A percentile compares a stretch with the other conserved stretches of the same genome.
Evolutionary conservation across 345 rosid genomes (phyloP).

Genomic region (Sonneratia alba): DNA sequence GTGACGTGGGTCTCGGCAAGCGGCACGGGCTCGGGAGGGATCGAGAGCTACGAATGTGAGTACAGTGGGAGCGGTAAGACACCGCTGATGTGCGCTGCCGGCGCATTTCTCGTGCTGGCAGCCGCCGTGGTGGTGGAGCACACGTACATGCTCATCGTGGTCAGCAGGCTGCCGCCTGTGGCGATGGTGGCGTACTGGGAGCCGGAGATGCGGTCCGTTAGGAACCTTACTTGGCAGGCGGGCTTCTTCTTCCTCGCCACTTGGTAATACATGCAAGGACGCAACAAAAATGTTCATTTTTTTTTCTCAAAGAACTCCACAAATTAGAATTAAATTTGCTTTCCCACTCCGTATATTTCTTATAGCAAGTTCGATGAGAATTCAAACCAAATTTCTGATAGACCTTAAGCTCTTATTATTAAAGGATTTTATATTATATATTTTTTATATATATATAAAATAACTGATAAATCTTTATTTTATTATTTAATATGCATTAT

Average conservation of each 20-base stretch:
- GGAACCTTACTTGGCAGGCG: slow-evolving; percentile 50
- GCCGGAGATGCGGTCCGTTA: slow-evolving; percentile 27
- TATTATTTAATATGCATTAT: no score
- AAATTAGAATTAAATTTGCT: no score
- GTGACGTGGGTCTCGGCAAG: slow-evolving; percentile 33
- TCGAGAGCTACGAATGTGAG: slow-evolving; percentile 33
- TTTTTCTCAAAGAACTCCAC: no score
- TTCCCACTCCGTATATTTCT: no score
- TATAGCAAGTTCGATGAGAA: no score
- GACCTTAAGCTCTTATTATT: no score
- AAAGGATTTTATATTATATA: no score
- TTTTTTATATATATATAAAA: no score
- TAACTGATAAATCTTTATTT: no score
- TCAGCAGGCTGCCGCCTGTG: slow-evolving; percentile 49
- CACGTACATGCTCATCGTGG: slow-evolving; percentile 49
- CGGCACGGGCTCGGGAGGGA: slow-evolving; percentile 8
- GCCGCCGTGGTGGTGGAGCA: slow-evolving; percentile 61
- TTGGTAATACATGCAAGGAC: slow-evolving; percentile 30
- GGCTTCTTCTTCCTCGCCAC: slow-evolving; percentile 67
- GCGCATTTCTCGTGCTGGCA: slow-evolving; percentile 55
- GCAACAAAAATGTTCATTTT: no score
- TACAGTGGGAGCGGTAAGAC: slow-evolving; percentile 67
- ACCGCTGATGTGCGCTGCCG: slow-evolving; percentile 53
- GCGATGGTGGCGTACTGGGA: slow-evolving; percentile 37
- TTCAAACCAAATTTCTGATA: no score